Evolutionary conservation across 768 basidiomycete genomes (phyloP).

Genomic region (Serendipita vermifera): DNA sequence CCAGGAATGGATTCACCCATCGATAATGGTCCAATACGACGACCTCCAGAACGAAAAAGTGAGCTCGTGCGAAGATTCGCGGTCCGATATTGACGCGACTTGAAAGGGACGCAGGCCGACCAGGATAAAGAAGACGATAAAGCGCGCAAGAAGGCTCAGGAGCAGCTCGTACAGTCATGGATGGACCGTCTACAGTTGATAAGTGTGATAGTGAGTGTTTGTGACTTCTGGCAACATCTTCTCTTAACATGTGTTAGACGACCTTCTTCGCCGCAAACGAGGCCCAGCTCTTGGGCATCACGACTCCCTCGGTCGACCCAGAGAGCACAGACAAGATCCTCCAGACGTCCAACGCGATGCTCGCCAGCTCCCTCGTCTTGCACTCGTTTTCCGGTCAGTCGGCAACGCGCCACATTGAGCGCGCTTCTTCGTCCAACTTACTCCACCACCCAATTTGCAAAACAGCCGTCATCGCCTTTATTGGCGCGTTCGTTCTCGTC

Average conservation of each 20-base stretch:
- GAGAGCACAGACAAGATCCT: neutral
- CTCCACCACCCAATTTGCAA: neutral
- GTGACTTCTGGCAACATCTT: neutral
- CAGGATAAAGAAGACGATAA: conserved; percentile 38
- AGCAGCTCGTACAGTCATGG: conserved; percentile 45
- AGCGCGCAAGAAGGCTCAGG: conserved; percentile 33
- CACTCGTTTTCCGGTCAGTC: conserved; percentile 39
- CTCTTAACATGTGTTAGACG: conserved; percentile 27
- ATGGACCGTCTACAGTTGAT: conserved; percentile 50
- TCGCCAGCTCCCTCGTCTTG: conserved; percentile 41
- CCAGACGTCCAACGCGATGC: conserved; percentile 30
- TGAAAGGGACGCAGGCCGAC: conserved; percentile 38
- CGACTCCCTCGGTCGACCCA: conserved; percentile 24
- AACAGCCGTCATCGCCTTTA: conserved; percentile 35
- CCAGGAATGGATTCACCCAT: too few species aligned
- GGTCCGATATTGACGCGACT: too few species aligned
- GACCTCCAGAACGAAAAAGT: too few species aligned
- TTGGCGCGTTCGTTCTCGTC: conserved; percentile 43
- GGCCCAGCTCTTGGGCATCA: conserved; percentile 37
- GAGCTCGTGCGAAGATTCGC: too few species aligned
- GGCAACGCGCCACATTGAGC: neutral
- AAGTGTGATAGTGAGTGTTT: conserved; percentile 38
- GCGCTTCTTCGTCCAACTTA: conserved; percentile 14
- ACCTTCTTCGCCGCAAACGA: conserved; percentile 52
- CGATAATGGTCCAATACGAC: too few species aligned